These are phyloP conservation scores for Penicillium sp. DNA, from an alignment of 2,329 filamentous ascomycete genomes.

Conservation along the genomic window DNA sequence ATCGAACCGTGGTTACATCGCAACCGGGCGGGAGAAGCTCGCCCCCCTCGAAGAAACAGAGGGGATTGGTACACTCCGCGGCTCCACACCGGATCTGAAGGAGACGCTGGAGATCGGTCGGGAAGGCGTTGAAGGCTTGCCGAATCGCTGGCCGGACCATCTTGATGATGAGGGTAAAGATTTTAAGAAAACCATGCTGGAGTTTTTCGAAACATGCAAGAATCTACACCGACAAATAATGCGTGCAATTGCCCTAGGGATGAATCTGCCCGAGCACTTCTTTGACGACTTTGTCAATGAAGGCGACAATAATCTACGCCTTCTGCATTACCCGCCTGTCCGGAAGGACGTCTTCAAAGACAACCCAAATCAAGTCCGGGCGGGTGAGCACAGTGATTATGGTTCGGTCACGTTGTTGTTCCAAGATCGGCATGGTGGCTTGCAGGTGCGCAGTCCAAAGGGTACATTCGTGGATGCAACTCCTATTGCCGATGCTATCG, in stretches of 20 bases:
- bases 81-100: constrained; percentile 53
- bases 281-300: constrained; percentile 74
- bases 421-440: constrained; percentile 57
- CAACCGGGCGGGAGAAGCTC: constrained; percentile 70
- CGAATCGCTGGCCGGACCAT: constrained; percentile 74
- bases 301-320: constrained; percentile 68
- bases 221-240: constrained; percentile 74
- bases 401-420: constrained; percentile 54
- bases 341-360: constrained; percentile 63
- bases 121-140: constrained; percentile 59
- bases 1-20: constrained; percentile 72
- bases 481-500: constrained; percentile 76
- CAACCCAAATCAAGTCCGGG: constrained; percentile 69
- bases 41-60: constrained; percentile 55
- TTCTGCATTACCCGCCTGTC: constrained; percentile 76
- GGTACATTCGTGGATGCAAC: constrained; percentile 79
- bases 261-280: constrained; percentile 68
- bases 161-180: constrained; percentile 54
- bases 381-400: constrained; percentile 74
- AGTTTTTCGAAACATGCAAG: constrained; percentile 75
- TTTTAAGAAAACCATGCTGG: constrained; percentile 71
- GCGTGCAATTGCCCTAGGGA: constrained; percentile 78
- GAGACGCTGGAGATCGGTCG: constrained; percentile 63
- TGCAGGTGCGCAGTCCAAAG: constrained; percentile 67
- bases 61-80: constrained; percentile 61